phyloP scores from a whole-genome alignment of 2,329 filamentous ascomycete genomes.

The Hypoxylon sp. region DNA sequence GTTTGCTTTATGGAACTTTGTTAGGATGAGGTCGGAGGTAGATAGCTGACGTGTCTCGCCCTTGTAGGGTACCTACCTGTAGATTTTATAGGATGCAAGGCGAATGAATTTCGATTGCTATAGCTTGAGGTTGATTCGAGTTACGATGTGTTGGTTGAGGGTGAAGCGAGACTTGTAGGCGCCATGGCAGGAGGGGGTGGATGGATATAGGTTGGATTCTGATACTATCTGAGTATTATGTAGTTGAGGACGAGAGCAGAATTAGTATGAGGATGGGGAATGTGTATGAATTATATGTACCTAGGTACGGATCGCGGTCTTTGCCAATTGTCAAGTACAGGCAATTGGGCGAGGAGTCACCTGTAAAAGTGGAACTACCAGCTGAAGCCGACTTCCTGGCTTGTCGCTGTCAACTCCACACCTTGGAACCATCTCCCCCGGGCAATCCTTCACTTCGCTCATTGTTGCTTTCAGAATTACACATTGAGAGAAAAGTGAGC shows the following conservation, averaged over 20 bases:
- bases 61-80: background rate
- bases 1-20: background rate
- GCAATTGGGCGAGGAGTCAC: background rate
- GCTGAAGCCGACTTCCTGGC: slow-evolving; percentile 12
- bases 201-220: background rate
- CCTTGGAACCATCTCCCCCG: slow-evolving; percentile 1
- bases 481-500: background rate
- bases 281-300: background rate
- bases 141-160: background rate
- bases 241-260: background rate
- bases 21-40: background rate
- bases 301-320: background rate
- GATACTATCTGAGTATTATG: background rate
- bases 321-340: background rate
- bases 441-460: slow-evolving; percentile 4
- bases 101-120: background rate
- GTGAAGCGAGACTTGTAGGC: background rate
- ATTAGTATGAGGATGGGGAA: background rate
- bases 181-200: background rate
- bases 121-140: background rate
- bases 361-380: slow-evolving; percentile 2
- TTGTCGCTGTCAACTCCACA: slow-evolving; percentile 25
- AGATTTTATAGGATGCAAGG: too few species aligned
- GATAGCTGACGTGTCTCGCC: background rate
- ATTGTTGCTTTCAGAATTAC: slow-evolving; percentile 14